Percentiles rank a stretch among this genome's conserved stretches.
Evolutionary conservation across 2,329 filamentous ascomycete genomes (phyloP).

Genomic region (Apiospora malaysiana): DNA sequence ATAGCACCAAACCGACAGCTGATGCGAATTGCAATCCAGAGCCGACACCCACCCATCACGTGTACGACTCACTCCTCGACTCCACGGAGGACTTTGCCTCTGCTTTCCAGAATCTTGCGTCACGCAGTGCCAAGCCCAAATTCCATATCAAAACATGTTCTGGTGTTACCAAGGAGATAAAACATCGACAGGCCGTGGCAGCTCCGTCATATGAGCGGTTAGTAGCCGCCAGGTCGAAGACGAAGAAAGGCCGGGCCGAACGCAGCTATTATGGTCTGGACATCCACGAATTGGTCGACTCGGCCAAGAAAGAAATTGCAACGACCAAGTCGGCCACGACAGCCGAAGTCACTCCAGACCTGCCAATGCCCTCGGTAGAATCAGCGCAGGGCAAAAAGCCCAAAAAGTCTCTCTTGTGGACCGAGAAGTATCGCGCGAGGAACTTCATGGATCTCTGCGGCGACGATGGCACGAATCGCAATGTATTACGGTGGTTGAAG

Average conservation of each 20-base stretch:
- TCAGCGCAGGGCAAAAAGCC: conserved; percentile 43
- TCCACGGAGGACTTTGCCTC: conserved; percentile 28
- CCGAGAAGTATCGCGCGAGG: conserved; percentile 92
- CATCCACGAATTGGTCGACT: conserved; percentile 81
- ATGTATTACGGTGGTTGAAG: conserved; percentile 92
- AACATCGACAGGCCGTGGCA: conserved; percentile 54
- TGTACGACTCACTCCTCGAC: conserved; percentile 32
- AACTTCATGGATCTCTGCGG: conserved; percentile 94
- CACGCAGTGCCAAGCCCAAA: conserved; percentile 30
- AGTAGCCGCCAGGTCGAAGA: conserved; percentile 70
- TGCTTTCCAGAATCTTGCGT: conserved; percentile 32
- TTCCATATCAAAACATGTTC: conserved; percentile 60
- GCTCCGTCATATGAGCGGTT: conserved; percentile 68
- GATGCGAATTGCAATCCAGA: background rate
- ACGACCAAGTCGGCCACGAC: conserved; percentile 39
- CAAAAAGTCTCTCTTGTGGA: conserved; percentile 76
- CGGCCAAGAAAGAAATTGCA: conserved; percentile 66
- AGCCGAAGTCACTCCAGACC: conserved; percentile 37
- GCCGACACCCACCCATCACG: background rate
- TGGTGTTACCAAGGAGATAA: conserved; percentile 62
- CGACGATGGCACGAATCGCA: conserved; percentile 90
- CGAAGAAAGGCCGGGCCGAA: conserved; percentile 70
- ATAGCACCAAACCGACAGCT: background rate
- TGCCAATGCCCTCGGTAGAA: conserved; percentile 52
- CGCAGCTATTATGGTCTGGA: conserved; percentile 91